A percentile compares a stretch with the other conserved stretches of the same genome.
These are phyloP conservation scores for Carpinus viminea DNA, from an alignment of 306 rosid species.

Conservation along the genomic window DNA sequence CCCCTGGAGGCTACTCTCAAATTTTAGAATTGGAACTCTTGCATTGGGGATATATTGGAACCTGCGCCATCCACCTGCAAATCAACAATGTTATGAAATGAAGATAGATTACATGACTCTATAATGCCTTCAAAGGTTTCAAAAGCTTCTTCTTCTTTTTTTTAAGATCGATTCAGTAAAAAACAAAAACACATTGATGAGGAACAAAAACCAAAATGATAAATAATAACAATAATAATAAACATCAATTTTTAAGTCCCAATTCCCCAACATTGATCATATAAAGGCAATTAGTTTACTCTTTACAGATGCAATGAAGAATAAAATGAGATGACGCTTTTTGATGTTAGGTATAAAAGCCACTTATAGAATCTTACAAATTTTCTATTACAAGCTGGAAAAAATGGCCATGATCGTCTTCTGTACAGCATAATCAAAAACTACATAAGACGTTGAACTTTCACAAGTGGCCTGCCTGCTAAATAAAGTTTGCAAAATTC, in stretches of 20 bases:
- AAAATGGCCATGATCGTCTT: conserved; percentile 14
- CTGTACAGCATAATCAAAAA: conserved; percentile 6
- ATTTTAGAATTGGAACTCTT: conserved; percentile 82
- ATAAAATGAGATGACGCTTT: neutral
- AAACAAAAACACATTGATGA: conserved; percentile 15
- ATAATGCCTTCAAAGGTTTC: conserved; percentile 15
- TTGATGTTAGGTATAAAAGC: neutral
- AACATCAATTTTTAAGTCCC: conserved; percentile 2
- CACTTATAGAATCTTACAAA: neutral
- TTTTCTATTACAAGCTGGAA: neutral
- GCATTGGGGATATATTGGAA: conserved; percentile 57
- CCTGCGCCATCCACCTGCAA: conserved; percentile 67
- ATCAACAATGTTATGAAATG: conserved; percentile 25
- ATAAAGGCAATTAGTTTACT: conserved; percentile 17
- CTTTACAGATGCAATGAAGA: conserved; percentile 13
- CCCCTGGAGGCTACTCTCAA: conserved; percentile 45
- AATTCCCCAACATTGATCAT: conserved; percentile 14
- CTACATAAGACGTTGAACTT: neutral
- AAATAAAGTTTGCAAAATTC: conserved; percentile 2
- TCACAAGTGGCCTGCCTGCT: neutral
- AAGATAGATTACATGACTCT: conserved; percentile 15
- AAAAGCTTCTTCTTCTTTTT: conserved; percentile 10
- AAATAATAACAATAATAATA: neutral
- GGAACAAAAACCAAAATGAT: conserved; percentile 9
- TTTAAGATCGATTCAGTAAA: neutral